These are phyloP conservation scores for Cryoendolithus antarcticus DNA, from an alignment of 2,329 filamentous ascomycete species.

Conservation along the genomic window DNA sequence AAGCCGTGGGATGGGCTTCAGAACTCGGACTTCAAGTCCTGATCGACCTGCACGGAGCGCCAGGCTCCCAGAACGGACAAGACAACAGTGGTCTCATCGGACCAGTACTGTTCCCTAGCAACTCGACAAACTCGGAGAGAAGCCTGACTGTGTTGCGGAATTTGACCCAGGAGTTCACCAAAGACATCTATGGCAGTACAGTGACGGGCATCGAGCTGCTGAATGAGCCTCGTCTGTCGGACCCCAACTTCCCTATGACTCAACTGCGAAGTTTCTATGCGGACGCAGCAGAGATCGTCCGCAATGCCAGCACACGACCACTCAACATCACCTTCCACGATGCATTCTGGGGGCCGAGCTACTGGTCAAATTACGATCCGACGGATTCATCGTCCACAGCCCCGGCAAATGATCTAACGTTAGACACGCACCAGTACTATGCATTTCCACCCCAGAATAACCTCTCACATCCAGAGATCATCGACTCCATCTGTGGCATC, in stretches of 20 bases:
- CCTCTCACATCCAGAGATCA: slow-evolving; percentile 7
- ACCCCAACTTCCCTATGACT: slow-evolving; percentile 3
- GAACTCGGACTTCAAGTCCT: slow-evolving; percentile 20
- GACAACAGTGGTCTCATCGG: slow-evolving; percentile 43
- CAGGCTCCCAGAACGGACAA: slow-evolving; percentile 47
- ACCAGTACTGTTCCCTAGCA: slow-evolving; percentile 9
- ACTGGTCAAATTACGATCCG: slow-evolving; percentile 14
- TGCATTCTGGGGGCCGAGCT: slow-evolving; percentile 13
- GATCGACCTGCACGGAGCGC: slow-evolving; percentile 47
- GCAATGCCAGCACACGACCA: slow-evolving; percentile 6
- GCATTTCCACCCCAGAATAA: slow-evolving; percentile 13
- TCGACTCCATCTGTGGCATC: slow-evolving; percentile 11
- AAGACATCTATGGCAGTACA: slow-evolving; percentile 42
- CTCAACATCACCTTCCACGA: slow-evolving; percentile 14
- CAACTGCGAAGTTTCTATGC: slow-evolving; percentile 2
- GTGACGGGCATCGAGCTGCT: slow-evolving; percentile 45
- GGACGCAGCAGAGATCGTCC: slow-evolving; percentile 1
- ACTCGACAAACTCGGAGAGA: slow-evolving; percentile 11
- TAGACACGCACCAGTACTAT: slow-evolving; percentile 18
- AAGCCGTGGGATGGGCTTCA: slow-evolving; percentile 15
- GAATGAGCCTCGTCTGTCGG: slow-evolving; percentile 37
- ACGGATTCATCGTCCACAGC: slow-evolving; percentile 3
- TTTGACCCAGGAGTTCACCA: slow-evolving; percentile 23
- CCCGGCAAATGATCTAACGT: slow-evolving; percentile 5
- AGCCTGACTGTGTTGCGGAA: slow-evolving; percentile 14